Percentiles rank a stretch among this genome's conserved stretches.
phyloP scores from a whole-genome alignment of 192 early-diverging fungal species.

The Gaertneriomyces sp. region DNA sequence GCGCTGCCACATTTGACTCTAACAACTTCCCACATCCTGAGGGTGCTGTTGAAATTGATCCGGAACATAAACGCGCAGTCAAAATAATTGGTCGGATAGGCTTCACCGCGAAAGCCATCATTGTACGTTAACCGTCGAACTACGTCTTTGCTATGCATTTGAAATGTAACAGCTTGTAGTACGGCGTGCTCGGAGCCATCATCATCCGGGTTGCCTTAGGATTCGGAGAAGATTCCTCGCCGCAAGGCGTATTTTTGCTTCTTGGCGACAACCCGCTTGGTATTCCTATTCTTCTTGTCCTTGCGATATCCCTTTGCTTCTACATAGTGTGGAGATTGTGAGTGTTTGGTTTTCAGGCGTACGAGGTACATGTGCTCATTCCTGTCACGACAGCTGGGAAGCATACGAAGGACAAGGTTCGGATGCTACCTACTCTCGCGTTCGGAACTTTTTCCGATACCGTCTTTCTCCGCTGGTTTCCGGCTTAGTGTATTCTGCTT shows the following conservation, averaged over 20 bases:
- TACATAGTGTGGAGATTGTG: constrained; percentile 43
- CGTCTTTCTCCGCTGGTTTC: constrained; percentile 41
- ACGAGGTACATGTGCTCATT: background rate
- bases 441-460: constrained; percentile 44
- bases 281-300: constrained; percentile 39
- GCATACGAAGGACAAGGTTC: constrained; percentile 41
- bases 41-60: constrained; percentile 14
- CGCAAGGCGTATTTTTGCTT: constrained; percentile 41
- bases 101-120: constrained; percentile 18
- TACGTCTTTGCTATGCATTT: background rate
- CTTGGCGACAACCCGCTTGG: constrained; percentile 35
- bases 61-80: constrained; percentile 10
- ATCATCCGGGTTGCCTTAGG: constrained; percentile 31
- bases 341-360: background rate
- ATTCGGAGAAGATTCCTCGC: constrained; percentile 31
- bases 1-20: background rate
- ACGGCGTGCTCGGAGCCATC: constrained; percentile 17
- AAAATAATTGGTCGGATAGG: constrained; percentile 14
- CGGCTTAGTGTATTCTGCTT: constrained; percentile 41
- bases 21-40: constrained; percentile 7
- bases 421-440: constrained; percentile 30
- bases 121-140: background rate
- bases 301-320: constrained; percentile 38
- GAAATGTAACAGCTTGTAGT: constrained; percentile 5
- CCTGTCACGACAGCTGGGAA: constrained; percentile 25